Evolutionary conservation across 2,329 filamentous ascomycete species (phyloP), one percentile per base, ranked within the genome.

Genomic region (Ceratocystis eucalypticola): DNA sequence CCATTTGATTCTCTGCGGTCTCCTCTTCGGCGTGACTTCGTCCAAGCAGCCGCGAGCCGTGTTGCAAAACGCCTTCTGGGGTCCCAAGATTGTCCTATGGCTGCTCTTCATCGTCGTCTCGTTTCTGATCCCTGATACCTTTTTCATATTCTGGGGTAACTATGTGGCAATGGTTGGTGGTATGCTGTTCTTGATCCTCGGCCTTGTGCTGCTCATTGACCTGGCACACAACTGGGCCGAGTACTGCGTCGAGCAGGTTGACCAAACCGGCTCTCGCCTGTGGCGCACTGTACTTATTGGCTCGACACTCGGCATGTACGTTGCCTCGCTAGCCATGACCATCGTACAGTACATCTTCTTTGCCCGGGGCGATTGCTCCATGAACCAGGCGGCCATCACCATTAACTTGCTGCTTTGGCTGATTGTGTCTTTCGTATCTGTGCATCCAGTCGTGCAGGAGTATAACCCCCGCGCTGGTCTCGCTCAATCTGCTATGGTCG

Each of bases 1-100:
- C 78, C 94, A 99, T 76, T 81, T 95, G 61, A 81, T 96, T 69
- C 84, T 97, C 71, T 91, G 90, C 3, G 78, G 91, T 62, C 81
- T 96, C 68, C 82, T 99, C 57, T 80, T 97, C 66, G 94, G 94
- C 64, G 91, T 99, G 64, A 85, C 84, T 65, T 91, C 86, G 61
- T 94, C 92, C 28, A 94, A 89, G 75, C 89, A 96, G 74, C 88
- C 88, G 57, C 88, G 94, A 70, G 92, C 94, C 1, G 83, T 85
- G 20, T 83, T 99, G 65, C 94, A 99, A 74, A 99, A 99, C 77
- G 94, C 93, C n/a, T 99, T 91, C 77, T 99, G 94, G 94, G 94
- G 92, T 1, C 94, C 94, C 59, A 99, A 99, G 78, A 82, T 99
- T 67, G 84, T 96, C 68, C 84, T 86, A 64, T 99, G 94, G 94